Evolutionary conservation across 345 rosid species (phyloP), one percentile per base, ranked within the genome.

Genomic region (Limnanthes douglasii): DNA sequence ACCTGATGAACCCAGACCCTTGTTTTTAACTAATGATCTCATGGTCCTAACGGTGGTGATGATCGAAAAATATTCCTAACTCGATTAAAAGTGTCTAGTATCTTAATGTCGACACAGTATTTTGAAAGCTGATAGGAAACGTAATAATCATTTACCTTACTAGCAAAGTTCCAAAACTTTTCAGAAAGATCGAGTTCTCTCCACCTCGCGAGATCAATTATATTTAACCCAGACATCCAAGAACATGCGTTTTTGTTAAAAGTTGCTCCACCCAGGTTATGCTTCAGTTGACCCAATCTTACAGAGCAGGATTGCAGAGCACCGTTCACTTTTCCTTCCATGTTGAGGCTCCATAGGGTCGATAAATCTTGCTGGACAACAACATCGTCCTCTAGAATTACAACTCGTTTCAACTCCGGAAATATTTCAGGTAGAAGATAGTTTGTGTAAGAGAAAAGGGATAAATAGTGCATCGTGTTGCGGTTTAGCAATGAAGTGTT

Each of bases 171-270:
- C 59, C 28, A 34, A 57, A 61, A 73, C 41, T 69, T 67, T 51
- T 57, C 32, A 11, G 82, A 66, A 18, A 54, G 51, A 41, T 50
- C 53, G 57, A 66, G 21, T 43, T 69, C 57, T 40, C 72, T 67
- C 88, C 88, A 78, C 46, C 56, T 55, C 14, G 15, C 59, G 38
- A 78, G 68, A 63, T 76, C 80, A 59, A 76, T 41, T 21, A 76
- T 43, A 53, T 72, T 76, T 46, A 76, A 61, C 46, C 86, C 86
- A 39, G 86, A 58, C 86, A 76, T 69, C 86, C 86, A 76, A 34
- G 60, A 50, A 51, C 80, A 76, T 1, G 66, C 55, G 21, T 29
- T 56, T 45, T 50, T 36, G 15, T 61, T 34, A 14, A 48, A 57
- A 26, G 11, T 50, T 32, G 29, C 42, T 34, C 54, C 54, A 20